Evolutionary conservation across 257 asterid genomes (phyloP).

Genomic region (Plectranthus barbatus): DNA sequence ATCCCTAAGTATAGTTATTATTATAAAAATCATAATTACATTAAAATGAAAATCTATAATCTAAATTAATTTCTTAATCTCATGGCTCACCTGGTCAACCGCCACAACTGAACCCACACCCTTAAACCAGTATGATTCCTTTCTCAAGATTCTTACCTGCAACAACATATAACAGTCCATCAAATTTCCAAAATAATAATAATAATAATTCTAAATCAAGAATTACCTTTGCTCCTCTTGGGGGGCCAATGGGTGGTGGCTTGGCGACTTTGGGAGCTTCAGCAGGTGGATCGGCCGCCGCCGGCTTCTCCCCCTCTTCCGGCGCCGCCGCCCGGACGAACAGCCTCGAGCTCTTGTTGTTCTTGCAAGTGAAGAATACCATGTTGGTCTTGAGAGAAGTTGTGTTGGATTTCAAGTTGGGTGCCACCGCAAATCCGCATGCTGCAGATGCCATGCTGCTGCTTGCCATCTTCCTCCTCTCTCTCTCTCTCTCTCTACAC

Average conservation of each 20-base stretch:
- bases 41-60: too few species aligned
- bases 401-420: conserved; percentile 28
- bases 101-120: conserved; percentile 86
- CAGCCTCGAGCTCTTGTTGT: conserved; percentile 30
- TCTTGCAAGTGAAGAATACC: conserved; percentile 38
- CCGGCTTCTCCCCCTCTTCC: conserved; percentile 23
- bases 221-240: conserved; percentile 69
- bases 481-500: not conserved
- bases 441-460: conserved; percentile 70
- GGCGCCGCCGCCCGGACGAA: conserved; percentile 53
- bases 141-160: conserved; percentile 86
- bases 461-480: conserved; percentile 60
- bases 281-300: conserved; percentile 17
- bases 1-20: too few species aligned
- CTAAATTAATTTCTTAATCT: too few species aligned
- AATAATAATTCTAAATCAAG: too few species aligned
- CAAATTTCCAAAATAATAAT: not conserved
- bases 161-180: not conserved
- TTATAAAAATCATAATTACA: too few species aligned
- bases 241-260: conserved; percentile 90
- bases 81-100: conserved; percentile 89
- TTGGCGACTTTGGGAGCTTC: conserved; percentile 55
- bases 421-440: conserved; percentile 49
- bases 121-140: conserved; percentile 90
- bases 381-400: conserved; percentile 14